phyloP scores from a whole-genome alignment of 164 flowering plant genomes.

The Saururus chinensis region DNA sequence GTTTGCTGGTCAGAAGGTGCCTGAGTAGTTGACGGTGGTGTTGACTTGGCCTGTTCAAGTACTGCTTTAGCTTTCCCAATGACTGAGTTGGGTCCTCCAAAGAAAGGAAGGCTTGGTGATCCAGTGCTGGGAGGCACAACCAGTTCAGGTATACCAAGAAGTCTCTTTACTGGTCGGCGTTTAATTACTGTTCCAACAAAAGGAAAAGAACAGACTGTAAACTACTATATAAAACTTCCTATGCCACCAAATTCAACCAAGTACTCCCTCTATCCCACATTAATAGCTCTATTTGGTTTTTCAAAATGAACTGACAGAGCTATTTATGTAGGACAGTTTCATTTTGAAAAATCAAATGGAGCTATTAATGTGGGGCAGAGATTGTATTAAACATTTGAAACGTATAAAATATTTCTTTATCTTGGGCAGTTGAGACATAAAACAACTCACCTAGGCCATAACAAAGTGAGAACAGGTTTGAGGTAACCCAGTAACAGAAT shows the following conservation, averaged over 20 bases:
- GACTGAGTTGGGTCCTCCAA: slow-evolving; percentile 6
- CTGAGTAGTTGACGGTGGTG: slow-evolving; percentile 3
- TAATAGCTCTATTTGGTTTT: no score
- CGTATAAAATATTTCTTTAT: background rate
- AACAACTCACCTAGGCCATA: slow-evolving; percentile 52
- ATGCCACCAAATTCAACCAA: no score
- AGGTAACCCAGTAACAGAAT: slow-evolving; percentile 66
- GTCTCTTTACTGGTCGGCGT: slow-evolving; percentile 11
- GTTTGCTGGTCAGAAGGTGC: background rate
- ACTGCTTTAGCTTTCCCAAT: slow-evolving; percentile 1
- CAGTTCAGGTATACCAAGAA: slow-evolving; percentile 12
- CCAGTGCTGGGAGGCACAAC: slow-evolving; percentile 3
- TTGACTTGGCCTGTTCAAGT: background rate
- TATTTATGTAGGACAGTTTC: no score
- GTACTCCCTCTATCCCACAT: no score
- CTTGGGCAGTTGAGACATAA: background rate
- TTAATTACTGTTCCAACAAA: slow-evolving; percentile 9
- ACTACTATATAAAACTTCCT: no score
- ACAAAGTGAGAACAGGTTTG: slow-evolving; percentile 44
- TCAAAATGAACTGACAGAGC: no score
- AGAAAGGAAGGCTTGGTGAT: background rate
- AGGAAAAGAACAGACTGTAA: background rate
- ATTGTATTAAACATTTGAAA: no score
- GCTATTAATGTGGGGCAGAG: no score
- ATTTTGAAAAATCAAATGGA: no score